phyloP scores from a whole-genome alignment of 1,284 basidiomycete genomes.

The Athelia sp. region DNA sequence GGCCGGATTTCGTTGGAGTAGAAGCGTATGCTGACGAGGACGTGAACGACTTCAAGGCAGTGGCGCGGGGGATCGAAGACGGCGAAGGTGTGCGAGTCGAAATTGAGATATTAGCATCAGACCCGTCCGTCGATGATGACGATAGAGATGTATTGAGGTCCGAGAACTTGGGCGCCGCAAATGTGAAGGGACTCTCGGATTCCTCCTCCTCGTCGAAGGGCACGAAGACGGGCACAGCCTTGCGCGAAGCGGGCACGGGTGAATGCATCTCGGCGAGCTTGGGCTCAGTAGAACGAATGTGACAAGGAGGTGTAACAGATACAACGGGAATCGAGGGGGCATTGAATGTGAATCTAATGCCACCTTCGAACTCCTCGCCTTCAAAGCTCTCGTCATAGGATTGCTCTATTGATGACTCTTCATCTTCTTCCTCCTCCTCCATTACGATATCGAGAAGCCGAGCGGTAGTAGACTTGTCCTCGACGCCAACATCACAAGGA shows the following conservation, averaged over 20 bases:
- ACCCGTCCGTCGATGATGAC: constrained; percentile 14
- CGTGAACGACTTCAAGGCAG: constrained; percentile 26
- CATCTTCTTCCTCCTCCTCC: constrained; percentile 43
- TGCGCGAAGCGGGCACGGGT: constrained; percentile 1
- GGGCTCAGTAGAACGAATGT: not conserved
- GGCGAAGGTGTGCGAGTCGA: constrained; percentile 25
- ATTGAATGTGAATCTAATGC: constrained; percentile 62
- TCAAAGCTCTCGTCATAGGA: constrained; percentile 39
- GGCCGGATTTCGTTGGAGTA: constrained; percentile 8
- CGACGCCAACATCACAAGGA: constrained; percentile 46
- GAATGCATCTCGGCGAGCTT: constrained; percentile 1
- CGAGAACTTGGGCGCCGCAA: constrained; percentile 11
- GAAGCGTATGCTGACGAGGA: constrained; percentile 19
- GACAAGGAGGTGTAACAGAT: not conserved
- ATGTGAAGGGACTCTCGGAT: constrained; percentile 20
- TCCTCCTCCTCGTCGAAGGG: constrained; percentile 26
- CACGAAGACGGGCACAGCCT: constrained; percentile 13
- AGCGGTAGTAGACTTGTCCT: constrained; percentile 27
- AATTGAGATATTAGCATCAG: constrained; percentile 12
- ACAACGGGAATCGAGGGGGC: constrained; percentile 10
- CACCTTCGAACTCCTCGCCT: constrained; percentile 34
- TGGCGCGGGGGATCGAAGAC: constrained; percentile 50
- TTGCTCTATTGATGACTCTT: constrained; percentile 27
- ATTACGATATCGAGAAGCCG: constrained; percentile 31
- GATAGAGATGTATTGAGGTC: constrained; percentile 10